These are phyloP conservation scores for Rugonectria rugulosa DNA, from an alignment of 2,329 filamentous ascomycete genomes.

Conservation along the genomic window DNA sequence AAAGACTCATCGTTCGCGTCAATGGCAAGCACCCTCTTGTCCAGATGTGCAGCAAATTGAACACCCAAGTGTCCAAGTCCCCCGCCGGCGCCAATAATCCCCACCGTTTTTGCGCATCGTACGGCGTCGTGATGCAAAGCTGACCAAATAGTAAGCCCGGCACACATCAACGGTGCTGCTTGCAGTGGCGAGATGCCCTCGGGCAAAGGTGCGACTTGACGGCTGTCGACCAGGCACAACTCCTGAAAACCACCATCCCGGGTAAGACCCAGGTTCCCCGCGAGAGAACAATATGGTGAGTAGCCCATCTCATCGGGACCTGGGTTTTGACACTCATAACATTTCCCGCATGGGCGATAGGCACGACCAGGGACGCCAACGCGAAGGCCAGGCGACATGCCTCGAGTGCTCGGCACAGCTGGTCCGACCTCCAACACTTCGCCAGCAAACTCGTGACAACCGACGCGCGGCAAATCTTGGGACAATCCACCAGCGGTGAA, in stretches of 20 bases:
- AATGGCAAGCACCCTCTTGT: conserved; percentile 7
- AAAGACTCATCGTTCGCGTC: conserved; percentile 14
- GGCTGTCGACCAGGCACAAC: conserved; percentile 8
- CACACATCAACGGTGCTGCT: conserved; percentile 24
- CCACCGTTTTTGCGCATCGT: not conserved
- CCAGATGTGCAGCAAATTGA: conserved; percentile 18
- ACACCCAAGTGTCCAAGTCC: conserved; percentile 20
- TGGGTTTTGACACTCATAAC: conserved; percentile 13
- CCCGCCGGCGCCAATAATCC: conserved; percentile 18
- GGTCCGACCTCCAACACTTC: conserved; percentile 4
- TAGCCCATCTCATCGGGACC: conserved; percentile 5
- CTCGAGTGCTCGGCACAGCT: not conserved
- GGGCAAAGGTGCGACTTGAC: conserved; percentile 9
- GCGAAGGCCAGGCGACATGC: not conserved
- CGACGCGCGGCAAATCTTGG: conserved; percentile 9
- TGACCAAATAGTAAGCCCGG: conserved; percentile 22
- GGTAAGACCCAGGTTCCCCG: conserved; percentile 9
- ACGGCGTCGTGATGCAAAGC: conserved; percentile 7
- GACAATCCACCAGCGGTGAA: conserved; percentile 9
- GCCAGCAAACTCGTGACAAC: conserved; percentile 17
- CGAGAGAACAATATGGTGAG: conserved; percentile 6
- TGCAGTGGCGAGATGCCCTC: conserved; percentile 1
- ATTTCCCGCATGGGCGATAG: conserved; percentile 15
- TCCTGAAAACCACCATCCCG: conserved; percentile 12
- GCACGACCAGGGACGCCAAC: conserved; percentile 17